These are phyloP conservation scores for Diutina rugosa DNA, from an alignment of 1,139 yeast species.

Conservation along the genomic window DNA sequence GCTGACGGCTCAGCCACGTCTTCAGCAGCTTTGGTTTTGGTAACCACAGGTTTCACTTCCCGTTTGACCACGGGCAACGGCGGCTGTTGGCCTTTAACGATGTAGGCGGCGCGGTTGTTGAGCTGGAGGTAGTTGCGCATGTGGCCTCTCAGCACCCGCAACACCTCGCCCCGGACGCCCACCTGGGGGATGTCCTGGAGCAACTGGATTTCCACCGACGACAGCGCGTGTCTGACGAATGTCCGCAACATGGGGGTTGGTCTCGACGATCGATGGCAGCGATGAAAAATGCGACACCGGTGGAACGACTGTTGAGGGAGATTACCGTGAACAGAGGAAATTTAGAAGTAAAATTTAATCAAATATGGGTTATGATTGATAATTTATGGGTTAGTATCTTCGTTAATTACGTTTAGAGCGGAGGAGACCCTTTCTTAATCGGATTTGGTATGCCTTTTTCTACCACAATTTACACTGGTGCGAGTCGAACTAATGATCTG, in stretches of 20 bases:
- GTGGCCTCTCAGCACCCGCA: conserved; percentile 64
- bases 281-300: background rate
- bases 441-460: no score
- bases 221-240: background rate
- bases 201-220: conserved; percentile 34
- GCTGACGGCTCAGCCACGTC: conserved; percentile 3
- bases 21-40: conserved; percentile 4
- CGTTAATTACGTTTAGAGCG: no score
- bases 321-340: background rate
- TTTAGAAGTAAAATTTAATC: no score
- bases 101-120: conserved; percentile 59
- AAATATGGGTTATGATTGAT: background rate
- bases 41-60: conserved; percentile 4
- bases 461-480: background rate
- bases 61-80: conserved; percentile 44
- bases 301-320: background rate
- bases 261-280: background rate
- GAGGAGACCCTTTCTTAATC: no score
- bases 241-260: background rate
- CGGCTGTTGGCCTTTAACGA: conserved; percentile 40
- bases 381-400: background rate
- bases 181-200: conserved; percentile 49
- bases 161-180: conserved; percentile 60
- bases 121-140: conserved; percentile 75
- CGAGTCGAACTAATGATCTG: background rate